phyloP scores from a whole-genome alignment of 495 filamentous ascomycete species.

The Penicillium roqueforti region DNA sequence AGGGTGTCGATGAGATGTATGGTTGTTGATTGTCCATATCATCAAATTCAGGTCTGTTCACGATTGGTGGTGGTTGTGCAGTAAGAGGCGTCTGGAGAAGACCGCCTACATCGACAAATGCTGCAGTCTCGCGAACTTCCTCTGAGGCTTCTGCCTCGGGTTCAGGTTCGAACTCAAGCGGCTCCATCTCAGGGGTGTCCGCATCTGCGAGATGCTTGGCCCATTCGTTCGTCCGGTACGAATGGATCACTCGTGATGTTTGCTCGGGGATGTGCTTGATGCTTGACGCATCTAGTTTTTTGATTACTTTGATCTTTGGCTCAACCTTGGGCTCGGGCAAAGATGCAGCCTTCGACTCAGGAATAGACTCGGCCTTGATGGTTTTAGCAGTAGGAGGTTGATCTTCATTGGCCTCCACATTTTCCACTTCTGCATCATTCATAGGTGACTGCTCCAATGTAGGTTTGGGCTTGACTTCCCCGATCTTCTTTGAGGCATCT shows the following conservation, averaged over 20 bases:
- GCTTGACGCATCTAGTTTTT: slow-evolving; percentile 30
- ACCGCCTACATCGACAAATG: slow-evolving; percentile 59
- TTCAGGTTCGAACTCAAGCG: slow-evolving; percentile 44
- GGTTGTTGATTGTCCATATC: slow-evolving; percentile 18
- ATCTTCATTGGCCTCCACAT: neutral
- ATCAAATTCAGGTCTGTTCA: slow-evolving; percentile 21
- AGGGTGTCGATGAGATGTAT: slow-evolving; percentile 1
- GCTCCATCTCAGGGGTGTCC: slow-evolving; percentile 69
- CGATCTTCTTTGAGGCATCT: neutral
- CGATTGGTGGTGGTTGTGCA: slow-evolving; percentile 35
- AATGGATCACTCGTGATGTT: slow-evolving; percentile 66
- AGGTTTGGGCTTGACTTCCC: neutral
- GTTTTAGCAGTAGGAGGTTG: neutral
- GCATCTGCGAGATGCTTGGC: slow-evolving; percentile 81
- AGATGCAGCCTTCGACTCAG: neutral
- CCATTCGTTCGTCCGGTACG: slow-evolving; percentile 94
- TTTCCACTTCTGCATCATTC: neutral
- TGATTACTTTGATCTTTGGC: slow-evolving; percentile 22
- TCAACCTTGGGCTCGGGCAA: neutral
- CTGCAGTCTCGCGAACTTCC: slow-evolving; percentile 47
- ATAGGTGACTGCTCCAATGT: neutral
- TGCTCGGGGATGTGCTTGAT: slow-evolving; percentile 39
- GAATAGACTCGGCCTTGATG: neutral
- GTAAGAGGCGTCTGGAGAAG: slow-evolving; percentile 66
- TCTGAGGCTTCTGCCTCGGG: slow-evolving; percentile 13